Evolutionary conservation across 192 early-diverging fungal species (phyloP).

Genomic region (Backusella parvicylindrica): DNA sequence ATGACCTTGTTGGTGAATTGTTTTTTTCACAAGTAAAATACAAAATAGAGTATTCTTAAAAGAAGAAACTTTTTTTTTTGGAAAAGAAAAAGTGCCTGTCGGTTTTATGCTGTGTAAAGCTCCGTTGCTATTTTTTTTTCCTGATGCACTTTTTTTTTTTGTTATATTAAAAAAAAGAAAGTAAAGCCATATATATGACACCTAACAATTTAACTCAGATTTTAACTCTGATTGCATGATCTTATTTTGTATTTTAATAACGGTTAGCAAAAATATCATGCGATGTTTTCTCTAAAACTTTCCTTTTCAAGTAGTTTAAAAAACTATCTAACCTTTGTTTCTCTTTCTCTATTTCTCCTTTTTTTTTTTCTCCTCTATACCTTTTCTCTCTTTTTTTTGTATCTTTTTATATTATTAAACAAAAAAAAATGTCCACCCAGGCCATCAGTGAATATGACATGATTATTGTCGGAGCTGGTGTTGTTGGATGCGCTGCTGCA

Average conservation of each 20-base stretch:
- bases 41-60: background rate
- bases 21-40: background rate
- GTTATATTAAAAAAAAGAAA: background rate
- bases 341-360: background rate
- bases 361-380: background rate
- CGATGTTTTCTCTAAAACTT: constrained; percentile 1
- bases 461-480: constrained; percentile 89
- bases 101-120: constrained; percentile 1
- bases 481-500: constrained; percentile 84
- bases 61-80: background rate
- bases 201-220: background rate
- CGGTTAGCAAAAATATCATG: background rate
- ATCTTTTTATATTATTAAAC: background rate
- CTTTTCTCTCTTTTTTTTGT: background rate
- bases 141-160: background rate
- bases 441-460: constrained; percentile 56
- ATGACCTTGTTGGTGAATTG: background rate
- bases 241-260: background rate
- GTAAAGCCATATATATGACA: background rate
- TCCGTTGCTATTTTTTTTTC: background rate
- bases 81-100: background rate
- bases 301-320: background rate
- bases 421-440: background rate
- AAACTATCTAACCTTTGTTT: background rate
- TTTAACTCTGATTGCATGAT: background rate